Conservation (phyloP, 2,329 filamentous ascomycete species). For the Magnaporthiopsis poae region DNA sequence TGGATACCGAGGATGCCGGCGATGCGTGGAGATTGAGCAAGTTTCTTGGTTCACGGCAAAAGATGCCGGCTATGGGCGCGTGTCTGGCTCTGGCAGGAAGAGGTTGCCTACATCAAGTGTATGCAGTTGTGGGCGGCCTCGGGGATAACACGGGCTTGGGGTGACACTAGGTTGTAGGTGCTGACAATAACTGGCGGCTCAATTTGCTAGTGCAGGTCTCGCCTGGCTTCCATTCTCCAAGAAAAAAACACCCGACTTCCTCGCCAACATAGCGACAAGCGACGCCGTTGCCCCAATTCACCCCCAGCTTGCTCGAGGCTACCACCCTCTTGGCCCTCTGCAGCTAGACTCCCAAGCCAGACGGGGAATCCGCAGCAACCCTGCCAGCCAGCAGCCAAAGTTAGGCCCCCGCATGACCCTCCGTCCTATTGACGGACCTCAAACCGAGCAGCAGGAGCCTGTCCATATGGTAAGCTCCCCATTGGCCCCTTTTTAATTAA, state of each 20-base stretch:
- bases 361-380: background rate
- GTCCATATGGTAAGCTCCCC: background rate
- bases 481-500: background rate
- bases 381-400: background rate
- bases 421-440: background rate
- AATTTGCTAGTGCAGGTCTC: no score
- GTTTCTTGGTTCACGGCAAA: background rate
- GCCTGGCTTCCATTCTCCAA: no score
- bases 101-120: no score
- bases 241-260: no score
- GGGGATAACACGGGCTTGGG: background rate
- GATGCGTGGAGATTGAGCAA: background rate
- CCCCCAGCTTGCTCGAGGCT: background rate
- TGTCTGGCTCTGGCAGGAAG: no score
- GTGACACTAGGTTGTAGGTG: no score
- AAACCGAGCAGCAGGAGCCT: background rate
- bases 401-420: background rate
- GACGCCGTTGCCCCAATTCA: background rate
- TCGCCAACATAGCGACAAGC: no score
- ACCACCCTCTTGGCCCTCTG: background rate
- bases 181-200: no score
- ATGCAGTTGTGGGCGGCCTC: background rate
- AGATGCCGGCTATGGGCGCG: background rate
- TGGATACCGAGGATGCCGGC: background rate
- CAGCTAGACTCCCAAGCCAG: background rate